Evolutionary conservation across 2,329 filamentous ascomycete species (phyloP).

Genomic region (Orbilia ellipsospora): DNA sequence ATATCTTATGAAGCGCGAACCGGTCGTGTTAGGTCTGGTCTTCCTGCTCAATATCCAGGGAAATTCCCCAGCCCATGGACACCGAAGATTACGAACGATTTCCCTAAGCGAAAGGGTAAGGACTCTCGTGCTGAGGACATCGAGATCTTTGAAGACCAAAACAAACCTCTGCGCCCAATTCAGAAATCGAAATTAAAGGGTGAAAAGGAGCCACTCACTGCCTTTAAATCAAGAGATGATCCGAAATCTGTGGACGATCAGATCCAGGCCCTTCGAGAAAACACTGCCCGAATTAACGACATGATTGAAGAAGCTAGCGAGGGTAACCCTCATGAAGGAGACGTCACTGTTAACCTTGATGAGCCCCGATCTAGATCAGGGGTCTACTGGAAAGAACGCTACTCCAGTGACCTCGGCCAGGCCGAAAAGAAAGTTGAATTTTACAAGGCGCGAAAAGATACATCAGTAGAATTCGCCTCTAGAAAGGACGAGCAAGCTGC

Average conservation of each 20-base stretch:
- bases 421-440: slow-evolving; percentile 58
- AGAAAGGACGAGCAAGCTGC: slow-evolving; percentile 58
- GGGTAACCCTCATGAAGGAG: slow-evolving; percentile 33
- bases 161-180: slow-evolving; percentile 27
- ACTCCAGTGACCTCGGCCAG: slow-evolving; percentile 57
- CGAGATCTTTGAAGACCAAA: slow-evolving; percentile 54
- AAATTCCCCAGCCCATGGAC: slow-evolving; percentile 69
- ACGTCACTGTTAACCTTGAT: slow-evolving; percentile 57
- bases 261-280: slow-evolving; percentile 56
- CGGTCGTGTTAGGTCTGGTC: slow-evolving; percentile 63
- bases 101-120: slow-evolving; percentile 42
- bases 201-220: slow-evolving; percentile 6
- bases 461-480: slow-evolving; percentile 58
- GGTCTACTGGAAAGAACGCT: slow-evolving; percentile 59
- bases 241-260: slow-evolving; percentile 45
- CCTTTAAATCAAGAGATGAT: slow-evolving; percentile 22
- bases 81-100: slow-evolving; percentile 60
- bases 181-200: slow-evolving; percentile 44
- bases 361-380: slow-evolving; percentile 57
- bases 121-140: slow-evolving; percentile 51
- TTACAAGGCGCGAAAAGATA: slow-evolving; percentile 57
- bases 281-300: slow-evolving; percentile 57
- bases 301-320: slow-evolving; percentile 57
- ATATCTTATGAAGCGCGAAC: slow-evolving; percentile 63
- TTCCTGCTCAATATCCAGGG: slow-evolving; percentile 66